A percentile compares a stretch with the other conserved stretches of the same genome.
These are phyloP conservation scores for Ophiostoma australiae DNA, from an alignment of 2,329 filamentous ascomycete genomes.

Conservation along the genomic window DNA sequence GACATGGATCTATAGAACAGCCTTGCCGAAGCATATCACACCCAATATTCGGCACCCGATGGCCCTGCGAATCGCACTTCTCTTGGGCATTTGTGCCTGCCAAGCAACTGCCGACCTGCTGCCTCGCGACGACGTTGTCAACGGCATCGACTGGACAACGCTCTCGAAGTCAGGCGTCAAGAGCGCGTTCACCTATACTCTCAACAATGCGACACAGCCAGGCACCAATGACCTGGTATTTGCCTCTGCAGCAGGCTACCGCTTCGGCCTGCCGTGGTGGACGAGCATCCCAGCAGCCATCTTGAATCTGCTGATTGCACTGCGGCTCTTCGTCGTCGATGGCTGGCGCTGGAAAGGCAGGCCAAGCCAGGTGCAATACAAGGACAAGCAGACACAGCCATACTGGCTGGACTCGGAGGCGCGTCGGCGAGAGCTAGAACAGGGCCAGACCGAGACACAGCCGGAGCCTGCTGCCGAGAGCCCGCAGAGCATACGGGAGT, in stretches of 20 bases:
- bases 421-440: neutral
- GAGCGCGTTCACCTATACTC: neutral
- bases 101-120: neutral
- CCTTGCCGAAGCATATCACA: neutral
- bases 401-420: conserved; percentile 3
- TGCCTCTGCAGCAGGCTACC: neutral
- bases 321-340: neutral
- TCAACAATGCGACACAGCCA: neutral
- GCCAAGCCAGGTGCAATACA: neutral
- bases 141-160: neutral
- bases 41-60: neutral
- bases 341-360: neutral
- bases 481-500: neutral
- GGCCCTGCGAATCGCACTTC: neutral
- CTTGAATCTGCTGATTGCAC: neutral
- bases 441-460: neutral
- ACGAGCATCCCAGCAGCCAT: neutral
- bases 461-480: neutral
- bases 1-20: neutral
- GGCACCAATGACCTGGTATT: neutral
- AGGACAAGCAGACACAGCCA: neutral
- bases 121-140: neutral
- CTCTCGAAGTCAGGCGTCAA: neutral
- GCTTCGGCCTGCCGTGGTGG: conserved; percentile 4
- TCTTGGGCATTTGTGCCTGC: neutral